These are phyloP conservation scores for Lophiotrema nucula DNA, from an alignment of 495 filamentous ascomycete species.

Conservation along the genomic window DNA sequence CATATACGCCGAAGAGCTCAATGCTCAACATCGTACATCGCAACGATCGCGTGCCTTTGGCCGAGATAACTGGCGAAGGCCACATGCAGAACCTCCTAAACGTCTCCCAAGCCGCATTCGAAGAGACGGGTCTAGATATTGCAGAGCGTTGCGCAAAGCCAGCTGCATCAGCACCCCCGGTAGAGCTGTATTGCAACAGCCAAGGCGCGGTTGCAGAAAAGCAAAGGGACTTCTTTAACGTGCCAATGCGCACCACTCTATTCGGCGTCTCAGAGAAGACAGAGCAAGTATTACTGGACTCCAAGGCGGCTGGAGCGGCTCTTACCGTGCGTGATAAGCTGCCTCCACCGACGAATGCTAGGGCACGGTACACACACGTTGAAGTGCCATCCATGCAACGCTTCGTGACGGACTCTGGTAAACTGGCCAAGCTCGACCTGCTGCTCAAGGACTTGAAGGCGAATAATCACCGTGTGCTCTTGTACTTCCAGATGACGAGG, in stretches of 20 bases:
- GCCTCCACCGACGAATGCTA: conserved; percentile 72
- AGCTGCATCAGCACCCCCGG: conserved; percentile 79
- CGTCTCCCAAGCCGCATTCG: conserved; percentile 66
- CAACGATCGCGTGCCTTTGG: conserved; percentile 62
- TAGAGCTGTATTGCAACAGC: conserved; percentile 73
- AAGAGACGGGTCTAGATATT: conserved; percentile 64
- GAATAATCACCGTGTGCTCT: conserved; percentile 85
- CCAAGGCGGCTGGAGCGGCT: conserved; percentile 60
- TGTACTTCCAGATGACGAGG: conserved; percentile 99
- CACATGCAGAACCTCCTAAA: conserved; percentile 74
- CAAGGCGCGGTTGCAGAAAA: conserved; percentile 65
- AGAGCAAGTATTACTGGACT: conserved; percentile 70
- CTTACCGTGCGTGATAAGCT: conserved; percentile 67
- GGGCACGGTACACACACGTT: conserved; percentile 82
- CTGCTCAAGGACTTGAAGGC: conserved; percentile 86
- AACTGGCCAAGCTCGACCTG: conserved; percentile 87
- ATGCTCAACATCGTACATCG: conserved; percentile 77
- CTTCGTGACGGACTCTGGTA: conserved; percentile 96
- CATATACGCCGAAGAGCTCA: conserved; percentile 65
- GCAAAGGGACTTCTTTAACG: conserved; percentile 75
- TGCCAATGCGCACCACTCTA: conserved; percentile 67
- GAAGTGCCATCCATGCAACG: conserved; percentile 96
- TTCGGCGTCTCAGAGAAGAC: conserved; percentile 64
- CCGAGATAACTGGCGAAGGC: conserved; percentile 70
- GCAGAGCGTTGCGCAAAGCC: conserved; percentile 79